Conservation (phyloP, 2,329 filamentous ascomycete genomes). For the Lachnellula suecica region DNA sequence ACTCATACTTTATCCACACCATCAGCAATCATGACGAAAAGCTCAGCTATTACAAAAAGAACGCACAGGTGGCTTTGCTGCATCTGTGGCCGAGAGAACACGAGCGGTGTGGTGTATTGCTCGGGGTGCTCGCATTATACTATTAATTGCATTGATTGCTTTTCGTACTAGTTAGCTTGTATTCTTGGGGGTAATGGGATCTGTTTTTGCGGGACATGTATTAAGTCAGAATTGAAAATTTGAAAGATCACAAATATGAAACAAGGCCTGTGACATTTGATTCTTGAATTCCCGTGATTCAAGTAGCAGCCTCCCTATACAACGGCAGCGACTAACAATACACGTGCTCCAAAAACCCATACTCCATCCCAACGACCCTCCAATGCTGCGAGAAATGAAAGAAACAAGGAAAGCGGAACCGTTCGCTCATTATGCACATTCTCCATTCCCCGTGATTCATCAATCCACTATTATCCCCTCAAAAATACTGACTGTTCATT, state of each 20-base stretch:
- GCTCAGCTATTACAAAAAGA: not conserved
- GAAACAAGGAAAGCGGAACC: slow-evolving; percentile 1
- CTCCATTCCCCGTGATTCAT: slow-evolving; percentile 15
- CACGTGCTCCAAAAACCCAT: slow-evolving; percentile 12
- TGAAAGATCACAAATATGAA: not conserved
- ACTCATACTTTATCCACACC: not conserved
- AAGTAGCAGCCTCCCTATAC: slow-evolving; percentile 8
- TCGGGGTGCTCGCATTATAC: not conserved
- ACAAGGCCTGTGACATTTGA: not conserved
- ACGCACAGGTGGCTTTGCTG: not conserved
- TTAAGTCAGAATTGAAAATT: not conserved
- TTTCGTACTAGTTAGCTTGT: not conserved
- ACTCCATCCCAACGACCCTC: slow-evolving; percentile 19
- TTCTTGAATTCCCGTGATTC: slow-evolving; percentile 11
- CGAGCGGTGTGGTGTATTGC: slow-evolving; percentile 2
- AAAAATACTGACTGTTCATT: slow-evolving; percentile 38
- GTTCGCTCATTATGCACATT: slow-evolving; percentile 20
- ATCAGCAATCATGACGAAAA: not conserved
- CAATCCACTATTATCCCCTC: slow-evolving; percentile 4
- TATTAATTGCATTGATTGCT: slow-evolving; percentile 1
- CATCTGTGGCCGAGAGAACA: not conserved
- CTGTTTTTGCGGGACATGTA: not conserved
- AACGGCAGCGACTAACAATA: slow-evolving; percentile 16
- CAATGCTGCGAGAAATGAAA: slow-evolving; percentile 21
- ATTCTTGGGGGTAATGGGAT: not conserved